Percentiles rank a stretch among this genome's conserved stretches.
phyloP scores from a whole-genome alignment of 306 rosid genomes.

The Cucurbita moschata region DNA sequence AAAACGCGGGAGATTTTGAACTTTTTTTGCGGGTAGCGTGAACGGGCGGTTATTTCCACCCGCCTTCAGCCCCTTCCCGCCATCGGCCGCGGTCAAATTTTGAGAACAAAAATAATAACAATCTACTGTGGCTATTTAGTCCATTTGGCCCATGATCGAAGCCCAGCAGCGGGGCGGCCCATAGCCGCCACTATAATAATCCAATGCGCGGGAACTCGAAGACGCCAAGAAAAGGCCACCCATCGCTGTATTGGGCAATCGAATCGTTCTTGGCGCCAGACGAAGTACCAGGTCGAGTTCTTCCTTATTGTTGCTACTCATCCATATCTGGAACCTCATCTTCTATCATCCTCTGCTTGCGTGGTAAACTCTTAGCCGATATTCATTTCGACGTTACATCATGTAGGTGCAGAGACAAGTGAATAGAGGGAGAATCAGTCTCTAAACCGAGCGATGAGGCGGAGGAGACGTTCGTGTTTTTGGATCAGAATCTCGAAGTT shows the following conservation, averaged over 20 bases:
- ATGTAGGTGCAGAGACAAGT: conserved; percentile 45
- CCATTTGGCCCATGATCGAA: no score
- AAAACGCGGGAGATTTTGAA: conserved; percentile 40
- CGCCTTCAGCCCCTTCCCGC: not conserved
- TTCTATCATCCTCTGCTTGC: not conserved
- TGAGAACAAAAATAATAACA: not conserved
- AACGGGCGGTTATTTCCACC: not conserved
- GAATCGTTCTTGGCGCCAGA: not conserved
- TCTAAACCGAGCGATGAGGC: conserved; percentile 48
- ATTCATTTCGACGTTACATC: not conserved
- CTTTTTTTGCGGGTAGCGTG: conserved; percentile 9
- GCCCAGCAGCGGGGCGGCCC: not conserved
- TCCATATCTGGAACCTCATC: not conserved
- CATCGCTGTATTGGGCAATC: not conserved
- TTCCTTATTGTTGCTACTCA: not conserved
- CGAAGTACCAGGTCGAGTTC: not conserved
- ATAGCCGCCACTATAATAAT: not conserved
- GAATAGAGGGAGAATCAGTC: conserved; percentile 33
- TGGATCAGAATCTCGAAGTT: not conserved
- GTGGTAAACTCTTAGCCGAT: not conserved
- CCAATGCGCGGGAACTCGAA: not conserved
- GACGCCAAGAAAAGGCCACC: not conserved
- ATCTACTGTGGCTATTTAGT: no score
- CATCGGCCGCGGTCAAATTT: not conserved
- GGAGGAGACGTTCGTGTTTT: conserved; percentile 23